Base-by-base conservation (phyloP, 805 yeast genomes). In the Metschnikowia dekortorum region DNA sequence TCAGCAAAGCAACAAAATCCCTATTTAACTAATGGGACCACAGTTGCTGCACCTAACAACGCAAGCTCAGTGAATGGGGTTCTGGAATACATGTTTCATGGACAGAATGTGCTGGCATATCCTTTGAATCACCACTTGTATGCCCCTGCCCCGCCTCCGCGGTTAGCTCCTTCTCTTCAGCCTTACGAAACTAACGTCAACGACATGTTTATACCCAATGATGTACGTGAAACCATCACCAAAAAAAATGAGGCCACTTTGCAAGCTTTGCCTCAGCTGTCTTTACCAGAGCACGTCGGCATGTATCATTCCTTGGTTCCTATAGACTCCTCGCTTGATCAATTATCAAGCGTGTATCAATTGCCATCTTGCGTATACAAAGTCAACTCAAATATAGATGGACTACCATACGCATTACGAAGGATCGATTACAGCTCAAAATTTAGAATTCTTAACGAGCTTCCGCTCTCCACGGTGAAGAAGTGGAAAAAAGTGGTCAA, bases 61-160 rank as follows among this genome's bases (percentile, higher is more conserved):
- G 33, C 53, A 42, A 47, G 38, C 13, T 16, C 56, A 6, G 51
- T 52, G 22, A 38, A 37, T 29, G 33, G 44, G 5, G 39, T 46
- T 4, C 30, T 51, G 57, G 49, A 55, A 56, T 44, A 49, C 32
- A 52, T 56, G 54, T 56, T 49, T 18, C 57, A 51, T 18, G 45
- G 48, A 32, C 61, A 47, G 43, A 46, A 36, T 13, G 39, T 55
- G 16, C 59, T 37, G 49, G 28, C 59, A 11, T 82, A 70, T 55
- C 86, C 87, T 0, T 69, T 88, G 40, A 89, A 89, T 61, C 87
- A 88, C 64, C 96, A 91, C 67, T 69, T 89, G 37, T 91, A 92
- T 68, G 94, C 97, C 0, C 97, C 97, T 2, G 78, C 82, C 31
- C 92, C 97, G 8, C 89, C 91, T 2, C 91, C 90, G 8, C 83